These are phyloP conservation scores for Russula foetens DNA, from an alignment of 768 basidiomycete species.

Conservation along the genomic window DNA sequence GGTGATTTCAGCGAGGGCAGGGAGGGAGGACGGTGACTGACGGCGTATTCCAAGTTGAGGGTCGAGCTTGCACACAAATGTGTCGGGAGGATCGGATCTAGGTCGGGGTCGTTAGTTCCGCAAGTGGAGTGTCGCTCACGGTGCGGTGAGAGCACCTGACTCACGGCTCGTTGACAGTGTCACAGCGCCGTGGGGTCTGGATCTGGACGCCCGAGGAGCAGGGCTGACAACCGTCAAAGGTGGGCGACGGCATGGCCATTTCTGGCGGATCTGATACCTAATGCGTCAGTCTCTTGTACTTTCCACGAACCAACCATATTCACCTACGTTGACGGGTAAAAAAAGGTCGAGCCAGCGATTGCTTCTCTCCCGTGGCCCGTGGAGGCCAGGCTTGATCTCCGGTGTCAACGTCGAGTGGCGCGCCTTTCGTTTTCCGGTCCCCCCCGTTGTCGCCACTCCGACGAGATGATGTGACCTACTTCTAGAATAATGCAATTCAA, in stretches of 20 bases:
- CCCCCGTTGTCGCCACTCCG: background rate
- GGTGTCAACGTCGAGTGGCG: no score
- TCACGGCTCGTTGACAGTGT: no score
- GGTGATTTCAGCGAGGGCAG: no score
- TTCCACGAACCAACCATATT: background rate
- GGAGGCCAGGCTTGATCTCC: background rate
- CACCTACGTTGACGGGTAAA: background rate
- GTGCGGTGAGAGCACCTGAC: no score
- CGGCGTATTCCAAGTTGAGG: no score
- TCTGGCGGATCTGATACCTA: background rate
- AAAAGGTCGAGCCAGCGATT: background rate
- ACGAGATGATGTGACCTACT: background rate
- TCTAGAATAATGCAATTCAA: no score
- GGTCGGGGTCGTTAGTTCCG: no score
- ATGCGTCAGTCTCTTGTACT: background rate
- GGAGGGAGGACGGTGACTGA: no score
- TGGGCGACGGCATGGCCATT: background rate
- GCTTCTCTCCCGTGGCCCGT: background rate
- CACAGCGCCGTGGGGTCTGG: background rate
- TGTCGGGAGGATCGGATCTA: no score
- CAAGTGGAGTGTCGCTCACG: no score
- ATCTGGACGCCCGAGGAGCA: background rate
- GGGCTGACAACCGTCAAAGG: background rate
- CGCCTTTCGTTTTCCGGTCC: background rate
- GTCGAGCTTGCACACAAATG: no score